Conservation (phyloP, 2,329 filamentous ascomycete genomes). For the Colletotrichum coccodes region DNA sequence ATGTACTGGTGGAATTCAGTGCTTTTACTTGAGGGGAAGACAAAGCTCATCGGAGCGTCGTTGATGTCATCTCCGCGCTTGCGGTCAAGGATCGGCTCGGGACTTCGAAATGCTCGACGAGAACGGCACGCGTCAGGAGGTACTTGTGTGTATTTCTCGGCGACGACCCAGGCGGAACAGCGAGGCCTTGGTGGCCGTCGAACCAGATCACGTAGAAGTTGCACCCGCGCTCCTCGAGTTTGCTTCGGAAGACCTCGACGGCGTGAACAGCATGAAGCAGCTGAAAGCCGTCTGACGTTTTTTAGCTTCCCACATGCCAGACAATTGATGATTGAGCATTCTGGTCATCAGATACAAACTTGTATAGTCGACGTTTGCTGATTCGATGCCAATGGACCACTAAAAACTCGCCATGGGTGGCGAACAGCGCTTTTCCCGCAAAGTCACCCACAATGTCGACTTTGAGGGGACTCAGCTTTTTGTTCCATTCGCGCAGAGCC, state of each 20-base stretch:
- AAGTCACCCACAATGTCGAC: conserved; percentile 81
- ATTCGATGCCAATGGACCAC: conserved; percentile 71
- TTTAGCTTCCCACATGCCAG: too few relatives aligned
- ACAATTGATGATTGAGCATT: too few relatives aligned
- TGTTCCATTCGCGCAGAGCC: neutral
- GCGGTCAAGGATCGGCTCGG: conserved; percentile 1
- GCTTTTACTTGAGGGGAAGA: conserved; percentile 5
- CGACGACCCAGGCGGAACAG: conserved; percentile 59
- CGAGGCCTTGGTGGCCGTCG: conserved; percentile 62
- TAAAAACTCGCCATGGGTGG: conserved; percentile 80
- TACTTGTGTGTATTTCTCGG: conserved; percentile 57
- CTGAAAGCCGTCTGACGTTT: conserved; percentile 69
- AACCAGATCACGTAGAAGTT: conserved; percentile 80
- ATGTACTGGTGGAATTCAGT: conserved; percentile 66
- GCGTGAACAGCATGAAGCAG: conserved; percentile 76
- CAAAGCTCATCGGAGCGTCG: conserved; percentile 34
- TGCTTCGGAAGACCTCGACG: conserved; percentile 72
- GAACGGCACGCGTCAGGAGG: conserved; percentile 67
- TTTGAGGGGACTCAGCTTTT: conserved; percentile 37
- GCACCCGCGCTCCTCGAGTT: conserved; percentile 71
- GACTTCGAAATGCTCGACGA: conserved; percentile 69
- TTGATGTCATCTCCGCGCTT: conserved; percentile 58
- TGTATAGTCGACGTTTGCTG: conserved; percentile 71
- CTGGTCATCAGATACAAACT: conserved; percentile 43
- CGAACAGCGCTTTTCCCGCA: conserved; percentile 77